Evolutionary conservation across 768 basidiomycete genomes (phyloP).

Genomic region (Psilocybe tampanensis): DNA sequence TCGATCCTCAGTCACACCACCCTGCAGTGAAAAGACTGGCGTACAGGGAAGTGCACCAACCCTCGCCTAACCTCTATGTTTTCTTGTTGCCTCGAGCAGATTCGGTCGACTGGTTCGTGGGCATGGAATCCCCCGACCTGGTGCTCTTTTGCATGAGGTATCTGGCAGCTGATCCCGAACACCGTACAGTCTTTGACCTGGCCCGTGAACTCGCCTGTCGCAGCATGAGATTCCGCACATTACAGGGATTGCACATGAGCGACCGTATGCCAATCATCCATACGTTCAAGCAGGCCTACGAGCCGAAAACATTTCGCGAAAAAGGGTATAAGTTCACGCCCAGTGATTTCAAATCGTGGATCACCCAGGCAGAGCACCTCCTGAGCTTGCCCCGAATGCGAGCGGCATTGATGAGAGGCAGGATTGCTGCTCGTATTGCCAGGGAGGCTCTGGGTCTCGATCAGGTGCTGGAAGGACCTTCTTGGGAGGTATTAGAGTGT

Average conservation of each 20-base stretch:
- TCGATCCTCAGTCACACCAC: background rate
- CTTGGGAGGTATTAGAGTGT: constrained; percentile 2
- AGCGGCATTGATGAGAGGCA: constrained; percentile 14
- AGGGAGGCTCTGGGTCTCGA: constrained; percentile 9
- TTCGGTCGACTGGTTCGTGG: background rate
- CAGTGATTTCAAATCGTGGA: constrained; percentile 2
- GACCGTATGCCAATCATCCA: too few species aligned
- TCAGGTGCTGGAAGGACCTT: constrained; percentile 9
- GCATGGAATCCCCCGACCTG: background rate
- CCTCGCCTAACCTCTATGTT: background rate
- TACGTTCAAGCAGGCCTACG: background rate
- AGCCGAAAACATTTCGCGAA: constrained; percentile 1
- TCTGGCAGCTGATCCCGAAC: too few species aligned
- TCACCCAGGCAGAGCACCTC: background rate
- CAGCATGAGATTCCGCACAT: too few species aligned
- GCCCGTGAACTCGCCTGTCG: too few species aligned
- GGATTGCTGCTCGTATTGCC: constrained; percentile 13
- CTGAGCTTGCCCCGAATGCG: constrained; percentile 3
- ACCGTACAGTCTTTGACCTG: too few species aligned
- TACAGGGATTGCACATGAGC: too few species aligned
- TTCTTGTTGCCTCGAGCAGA: background rate
- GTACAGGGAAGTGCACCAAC: background rate
- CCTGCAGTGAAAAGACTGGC: background rate
- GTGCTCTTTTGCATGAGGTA: background rate
- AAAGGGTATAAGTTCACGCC: background rate